Percentiles rank a stretch among this genome's conserved stretches.
phyloP scores from a whole-genome alignment of 2,329 filamentous ascomycete species.

The Penicillium sp. region DNA sequence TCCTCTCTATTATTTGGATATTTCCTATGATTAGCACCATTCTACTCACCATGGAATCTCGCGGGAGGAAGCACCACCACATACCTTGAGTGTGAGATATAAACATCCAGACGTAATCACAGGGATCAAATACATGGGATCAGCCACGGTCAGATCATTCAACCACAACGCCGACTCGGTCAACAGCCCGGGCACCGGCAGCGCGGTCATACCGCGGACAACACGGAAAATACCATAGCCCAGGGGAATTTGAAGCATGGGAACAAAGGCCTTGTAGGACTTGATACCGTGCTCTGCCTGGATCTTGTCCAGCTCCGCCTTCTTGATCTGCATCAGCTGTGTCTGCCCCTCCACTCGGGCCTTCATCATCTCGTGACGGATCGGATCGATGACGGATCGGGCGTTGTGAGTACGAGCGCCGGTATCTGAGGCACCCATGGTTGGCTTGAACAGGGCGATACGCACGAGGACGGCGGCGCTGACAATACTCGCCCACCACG shows the following conservation, averaged over 20 bases:
- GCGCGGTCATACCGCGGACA: slow-evolving; percentile 62
- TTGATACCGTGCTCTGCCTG: slow-evolving; percentile 53
- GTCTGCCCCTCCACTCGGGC: slow-evolving; percentile 43
- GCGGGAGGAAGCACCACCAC: slow-evolving; percentile 15
- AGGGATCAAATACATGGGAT: slow-evolving; percentile 75
- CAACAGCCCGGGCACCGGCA: slow-evolving; percentile 77
- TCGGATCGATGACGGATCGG: slow-evolving; percentile 51
- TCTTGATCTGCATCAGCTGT: slow-evolving; percentile 42
- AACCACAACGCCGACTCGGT: slow-evolving; percentile 72
- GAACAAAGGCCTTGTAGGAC: slow-evolving; percentile 46
- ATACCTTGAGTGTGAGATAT: slow-evolving; percentile 54
- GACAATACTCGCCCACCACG: slow-evolving; percentile 76
- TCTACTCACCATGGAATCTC: too few relatives aligned
- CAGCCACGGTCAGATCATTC: slow-evolving; percentile 64
- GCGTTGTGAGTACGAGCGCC: slow-evolving; percentile 58
- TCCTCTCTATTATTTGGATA: slow-evolving; percentile 27
- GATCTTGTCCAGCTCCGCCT: slow-evolving; percentile 46
- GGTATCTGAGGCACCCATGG: slow-evolving; percentile 56
- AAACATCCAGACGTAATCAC: slow-evolving; percentile 52
- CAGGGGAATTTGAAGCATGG: slow-evolving; percentile 61
- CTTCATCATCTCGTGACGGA: slow-evolving; percentile 51
- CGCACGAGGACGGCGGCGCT: slow-evolving; percentile 61
- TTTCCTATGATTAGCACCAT: not conserved
- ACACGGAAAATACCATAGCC: slow-evolving; percentile 77
- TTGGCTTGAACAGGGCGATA: slow-evolving; percentile 58